Base-by-base conservation (phyloP, 805 yeast genomes). In the Sugiyamaella lignohabitans region DNA sequence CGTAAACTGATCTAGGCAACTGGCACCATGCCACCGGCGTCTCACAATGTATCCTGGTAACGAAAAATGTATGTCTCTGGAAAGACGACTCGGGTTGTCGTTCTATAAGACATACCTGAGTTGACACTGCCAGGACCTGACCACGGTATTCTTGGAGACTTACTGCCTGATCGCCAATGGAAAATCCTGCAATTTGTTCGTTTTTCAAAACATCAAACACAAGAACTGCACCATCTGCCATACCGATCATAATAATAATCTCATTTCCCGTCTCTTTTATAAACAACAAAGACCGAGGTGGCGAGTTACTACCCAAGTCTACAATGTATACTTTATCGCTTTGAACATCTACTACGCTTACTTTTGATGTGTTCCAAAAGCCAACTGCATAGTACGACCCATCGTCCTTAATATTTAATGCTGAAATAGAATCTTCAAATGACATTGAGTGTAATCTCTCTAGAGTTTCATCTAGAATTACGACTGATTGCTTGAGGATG, bases 181-280 rank as follows among this genome's bases (percentile, higher is more conserved):
- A 8, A 27, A 27, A 27, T 27, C 32, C 14, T 8, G 8, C 32
- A 8, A 27, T 8, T 27, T 8, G 14, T 8, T 27, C 14, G 14
- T 27, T 27, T 8, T 27, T 27, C n/a, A n/a, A n/a, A n/a, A n/a
- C n/a, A 27, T 17, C n/a, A 42, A 18, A 5, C 8, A 30, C 14
- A 35, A 11, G 17, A n/a, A 35, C 24, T 20, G 43, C 17, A 20
- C 22, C 18, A 42, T 37, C 42, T 24, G 41, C 21, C 24, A 30
- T 5, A 14, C 36, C 5, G 20, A 19, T 19, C 11, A 42, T 21
- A 27, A 42, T 37, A 5, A 40, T 21, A n/a, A n/a, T n/a, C 5
- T 32, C 43, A 5, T 27, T 22, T 18, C 23, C n/a, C 3, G 41
- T 4, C 3, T 20, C 29, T 4, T n/a, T 5, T 4, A 40, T 17